Base-by-base conservation (phyloP, 306 rosid species). In the Lathyrus sativus region DNA sequence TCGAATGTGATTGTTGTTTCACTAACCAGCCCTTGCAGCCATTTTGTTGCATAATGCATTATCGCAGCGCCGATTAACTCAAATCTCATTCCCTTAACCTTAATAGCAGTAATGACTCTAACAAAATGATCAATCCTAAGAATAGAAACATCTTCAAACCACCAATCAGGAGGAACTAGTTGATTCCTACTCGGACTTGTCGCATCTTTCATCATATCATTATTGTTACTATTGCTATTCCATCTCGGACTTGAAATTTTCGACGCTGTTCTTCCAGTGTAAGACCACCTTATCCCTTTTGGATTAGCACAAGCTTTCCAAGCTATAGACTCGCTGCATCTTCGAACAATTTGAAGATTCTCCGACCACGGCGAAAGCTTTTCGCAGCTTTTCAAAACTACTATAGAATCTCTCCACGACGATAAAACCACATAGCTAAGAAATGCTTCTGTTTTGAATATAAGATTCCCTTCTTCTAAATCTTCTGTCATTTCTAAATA, bases 251-350 rank as follows among this genome's bases (percentile, higher is more conserved):
- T 91, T 2, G 92, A 79, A 78, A 55, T 82, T 42, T 84, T 88
- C 24, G 74, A 78, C 14, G 74, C 77, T 43, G 85, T 75, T 76
- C 80, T 88, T 11, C 96, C 95, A 0, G 99, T 95, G 71, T 90
- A 95, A 4, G 99, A 77, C 99, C 99, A 90, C 73, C 81, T 82
- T 74, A 95, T 88, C 31, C 99, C 99, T 76, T 88, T 95, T 4
- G 99, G 99, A 82, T 90, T 95, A 3, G 99, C 96, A 74, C 99
- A 95, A 38, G 99, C 97, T 65, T 95, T 95, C 97, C 97, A 95
- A 33, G 99, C 97, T 17, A 95, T 95, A 26, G 99, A 95, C 79
- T 95, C 99, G 6, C 97, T 88, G 84, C 97, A 95, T 70, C 99
- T 59, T 18, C 97, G 78, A 24, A 95, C 97, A 13, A 95, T 95